A percentile compares a stretch with the other conserved stretches of the same genome.
Evolutionary conservation across 306 rosid genomes (phyloP).

Genomic region (Fragaria nilgerrensis): DNA sequence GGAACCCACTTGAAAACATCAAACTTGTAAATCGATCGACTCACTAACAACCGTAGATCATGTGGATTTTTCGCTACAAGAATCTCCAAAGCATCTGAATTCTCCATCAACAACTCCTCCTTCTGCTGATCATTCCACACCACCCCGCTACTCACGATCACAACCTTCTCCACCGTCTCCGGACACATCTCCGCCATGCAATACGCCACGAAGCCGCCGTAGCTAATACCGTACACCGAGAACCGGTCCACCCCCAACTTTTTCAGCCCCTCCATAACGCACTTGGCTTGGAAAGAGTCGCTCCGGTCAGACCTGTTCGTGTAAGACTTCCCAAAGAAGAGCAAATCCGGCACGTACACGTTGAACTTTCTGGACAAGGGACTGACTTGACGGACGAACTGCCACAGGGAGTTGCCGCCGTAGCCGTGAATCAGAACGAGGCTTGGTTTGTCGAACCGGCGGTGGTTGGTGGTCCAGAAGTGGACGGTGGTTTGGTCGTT

Average conservation of each 20-base stretch:
- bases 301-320: conserved; percentile 26
- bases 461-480: conserved; percentile 32
- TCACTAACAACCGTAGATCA: conserved; percentile 29
- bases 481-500: conserved; percentile 40
- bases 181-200: conserved; percentile 39
- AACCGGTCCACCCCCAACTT: conserved; percentile 29
- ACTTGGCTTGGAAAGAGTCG: conserved; percentile 30
- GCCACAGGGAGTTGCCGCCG: conserved; percentile 40
- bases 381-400: conserved; percentile 33
- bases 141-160: conserved; percentile 45
- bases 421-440: conserved; percentile 39
- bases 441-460: conserved; percentile 17
- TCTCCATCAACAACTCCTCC: conserved; percentile 16
- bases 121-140: conserved; percentile 34
- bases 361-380: conserved; percentile 23
- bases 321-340: conserved; percentile 43
- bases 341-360: conserved; percentile 33
- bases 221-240: conserved; percentile 33
- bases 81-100: conserved; percentile 27
- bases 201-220: conserved; percentile 45
- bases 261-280: conserved; percentile 34
- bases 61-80: conserved; percentile 27
- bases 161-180: conserved; percentile 35
- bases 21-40: conserved; percentile 17
- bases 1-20: conserved; percentile 29